Conservation (phyloP, 1,284 basidiomycete genomes). For the Ustilago esculenta region DNA sequence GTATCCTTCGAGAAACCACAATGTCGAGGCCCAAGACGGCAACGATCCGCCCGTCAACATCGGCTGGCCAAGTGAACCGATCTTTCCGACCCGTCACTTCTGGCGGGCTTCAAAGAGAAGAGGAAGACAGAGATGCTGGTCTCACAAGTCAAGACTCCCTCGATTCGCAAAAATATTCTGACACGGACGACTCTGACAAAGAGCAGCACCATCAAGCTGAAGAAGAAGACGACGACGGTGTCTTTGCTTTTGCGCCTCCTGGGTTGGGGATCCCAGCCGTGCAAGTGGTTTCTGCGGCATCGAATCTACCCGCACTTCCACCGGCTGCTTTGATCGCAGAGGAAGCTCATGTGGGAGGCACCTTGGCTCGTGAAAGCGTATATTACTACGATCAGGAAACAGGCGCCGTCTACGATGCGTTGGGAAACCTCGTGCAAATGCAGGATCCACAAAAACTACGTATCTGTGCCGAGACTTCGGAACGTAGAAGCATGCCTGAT, state of each 20-base stretch:
- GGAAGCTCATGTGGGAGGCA: background rate
- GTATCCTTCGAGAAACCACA: background rate
- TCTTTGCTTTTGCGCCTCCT: constrained; percentile 45
- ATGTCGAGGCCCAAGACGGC: constrained; percentile 33
- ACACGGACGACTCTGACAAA: constrained; percentile 2
- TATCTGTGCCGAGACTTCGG: no score
- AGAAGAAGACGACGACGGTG: constrained; percentile 33
- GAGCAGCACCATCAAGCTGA: constrained; percentile 10
- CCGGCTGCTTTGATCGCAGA: constrained; percentile 1
- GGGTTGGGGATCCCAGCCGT: constrained; percentile 7
- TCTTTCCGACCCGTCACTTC: constrained; percentile 13
- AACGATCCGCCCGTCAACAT: constrained; percentile 10
- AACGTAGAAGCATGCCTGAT: no score
- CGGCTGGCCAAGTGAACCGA: constrained; percentile 8
- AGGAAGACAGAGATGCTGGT: background rate
- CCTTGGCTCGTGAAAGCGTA: constrained; percentile 8
- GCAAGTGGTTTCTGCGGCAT: constrained; percentile 13
- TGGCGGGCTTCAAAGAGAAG: background rate
- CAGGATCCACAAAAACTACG: background rate
- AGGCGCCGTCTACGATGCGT: constrained; percentile 25
- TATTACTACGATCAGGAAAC: constrained; percentile 36
- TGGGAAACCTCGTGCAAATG: constrained; percentile 16
- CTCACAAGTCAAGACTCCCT: background rate
- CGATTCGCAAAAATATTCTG: background rate
- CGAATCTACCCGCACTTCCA: background rate